These are phyloP conservation scores for Elaeis guineensis DNA, from an alignment of 176 grass and related monocot species.

Conservation along the genomic window DNA sequence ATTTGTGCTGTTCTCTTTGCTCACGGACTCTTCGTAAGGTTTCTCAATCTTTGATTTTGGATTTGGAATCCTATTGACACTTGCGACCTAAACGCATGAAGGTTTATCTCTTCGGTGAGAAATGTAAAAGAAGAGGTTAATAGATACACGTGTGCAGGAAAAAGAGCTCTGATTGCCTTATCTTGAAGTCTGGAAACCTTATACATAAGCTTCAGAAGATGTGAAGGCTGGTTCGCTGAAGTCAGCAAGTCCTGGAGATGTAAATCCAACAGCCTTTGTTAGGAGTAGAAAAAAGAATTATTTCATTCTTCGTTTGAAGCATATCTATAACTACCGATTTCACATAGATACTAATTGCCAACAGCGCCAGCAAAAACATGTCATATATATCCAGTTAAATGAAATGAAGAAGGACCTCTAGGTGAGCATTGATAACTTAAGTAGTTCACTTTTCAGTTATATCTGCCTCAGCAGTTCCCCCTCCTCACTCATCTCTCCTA, in stretches of 20 bases:
- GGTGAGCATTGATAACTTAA: too few relatives aligned
- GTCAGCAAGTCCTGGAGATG: slow-evolving; percentile 49
- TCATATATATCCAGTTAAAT: too few relatives aligned
- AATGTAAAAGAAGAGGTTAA: not conserved
- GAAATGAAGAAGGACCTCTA: too few relatives aligned
- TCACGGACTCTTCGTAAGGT: slow-evolving; percentile 49
- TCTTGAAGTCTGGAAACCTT: slow-evolving; percentile 72
- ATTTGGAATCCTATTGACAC: slow-evolving; percentile 85
- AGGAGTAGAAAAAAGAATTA: too few relatives aligned
- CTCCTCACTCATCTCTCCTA: too few relatives aligned
- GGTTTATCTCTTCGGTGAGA: too few relatives aligned
- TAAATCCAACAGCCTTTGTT: not conserved
- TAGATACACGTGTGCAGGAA: not conserved
- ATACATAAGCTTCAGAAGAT: slow-evolving; percentile 56
- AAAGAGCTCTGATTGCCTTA: slow-evolving; percentile 38
- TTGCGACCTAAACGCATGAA: slow-evolving; percentile 43
- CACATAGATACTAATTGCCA: too few relatives aligned
- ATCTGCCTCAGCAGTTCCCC: too few relatives aligned
- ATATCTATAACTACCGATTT: too few relatives aligned
- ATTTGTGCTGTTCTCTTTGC: slow-evolving; percentile 35
- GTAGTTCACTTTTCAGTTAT: too few relatives aligned
- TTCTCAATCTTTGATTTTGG: slow-evolving; percentile 93
- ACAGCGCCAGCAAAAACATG: too few relatives aligned
- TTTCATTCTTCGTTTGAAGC: too few relatives aligned
- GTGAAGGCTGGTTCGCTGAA: slow-evolving; percentile 56